Base-by-base conservation (phyloP, 495 filamentous ascomycete species). In the Penicillium coffeae region DNA sequence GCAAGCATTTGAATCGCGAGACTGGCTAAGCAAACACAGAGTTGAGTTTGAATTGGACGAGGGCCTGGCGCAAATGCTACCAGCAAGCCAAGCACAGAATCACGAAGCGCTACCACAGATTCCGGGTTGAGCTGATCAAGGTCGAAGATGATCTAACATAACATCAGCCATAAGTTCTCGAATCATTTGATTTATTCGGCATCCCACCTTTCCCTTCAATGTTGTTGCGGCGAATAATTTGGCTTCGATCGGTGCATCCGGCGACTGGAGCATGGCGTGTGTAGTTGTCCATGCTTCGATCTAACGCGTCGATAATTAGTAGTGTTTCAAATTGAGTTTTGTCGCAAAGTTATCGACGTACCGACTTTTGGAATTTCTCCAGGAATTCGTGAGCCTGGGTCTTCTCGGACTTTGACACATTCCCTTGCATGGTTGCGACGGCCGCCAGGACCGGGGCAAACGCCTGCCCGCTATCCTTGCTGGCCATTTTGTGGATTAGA, bases 341-440 rank as follows among this genome's bases (percentile, higher is more conserved):
- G 6, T 15, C 19, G 13, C 18, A n/a, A n/a, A 15, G 19, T 14
- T 5, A 3, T 21, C 46, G 22, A 81, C 90, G 50, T 69, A 96
- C 92, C 60, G 93, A 95, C 80, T 97, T 99, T 82, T 99, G 93
- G 75, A 96, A 99, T 49, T 83, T 83, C 71, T 93, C 89, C 42
- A 99, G 79, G 67, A 84, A 97, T 56, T 91, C 83, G 65, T 93
- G 87, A 32, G 93, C 93, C 60, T 86, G 83, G 65, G 85, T 82
- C 72, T 97, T 99, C 68, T 92, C 85, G 27, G 83, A 72, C 60
- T 84, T 78, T 59, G 90, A 81, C 52, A 84, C 85, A 72, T 86
- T 89, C 67, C 88, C 76, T 64, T 84, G 86, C 89, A 99, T 94
- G 48, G 90, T 94, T 63, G 83, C 75, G 72, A 96, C 80, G 49